Base-by-base conservation (phyloP, 768 basidiomycete genomes). In the Mycena vulgaris region DNA sequence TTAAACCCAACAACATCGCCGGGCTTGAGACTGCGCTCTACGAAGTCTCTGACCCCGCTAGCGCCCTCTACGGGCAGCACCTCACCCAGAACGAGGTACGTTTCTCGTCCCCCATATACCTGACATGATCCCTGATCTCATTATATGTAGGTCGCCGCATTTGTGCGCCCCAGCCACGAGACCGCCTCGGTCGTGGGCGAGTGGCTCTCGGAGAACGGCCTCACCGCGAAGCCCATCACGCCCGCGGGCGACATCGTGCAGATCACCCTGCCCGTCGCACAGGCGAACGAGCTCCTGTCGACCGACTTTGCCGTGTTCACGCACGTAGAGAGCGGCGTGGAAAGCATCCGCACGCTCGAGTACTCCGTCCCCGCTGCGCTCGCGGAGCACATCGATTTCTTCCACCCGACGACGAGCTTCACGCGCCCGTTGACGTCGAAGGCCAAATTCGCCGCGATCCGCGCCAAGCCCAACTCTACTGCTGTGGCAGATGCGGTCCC, bases 161-260 rank as follows among this genome's bases (percentile, higher is more conserved):
- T 84, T 27, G 77, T 82, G 53, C 78, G 5, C 5, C 45, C 45
- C 45, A 23, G 7, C 17, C 5, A 47, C 6, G 19, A 47, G 23
- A 47, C n/a, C 5, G 23, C 7, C 3, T n/a, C 45, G 5, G 45
- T n/a, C 21, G n/a, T 47, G n/a, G 23, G 23, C n/a, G 45, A 47
- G 8, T 47, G 45, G 45, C n/a, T 47, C 5, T 25, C 6, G 45
- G 45, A 47, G 21, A 23, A 47, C 23, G n/a, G 45, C 6, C n/a
- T 47, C 45, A 5, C 45, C 7, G n/a, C 13, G n/a, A n/a, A n/a
- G 23, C 45, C 23, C 55, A 31, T 69, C 25, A 68, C 76, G 9
- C 70, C 73, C 23, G 69, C 76, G 5, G 71, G 76, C 17, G 76
- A 77, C 64, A 70, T 71, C 65, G 52, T 77, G 21, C n/a, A 58